A percentile compares a stretch with the other conserved stretches of the same genome.
Evolutionary conservation across 768 basidiomycete species (phyloP).

Genomic region (Tricholomella constricta): DNA sequence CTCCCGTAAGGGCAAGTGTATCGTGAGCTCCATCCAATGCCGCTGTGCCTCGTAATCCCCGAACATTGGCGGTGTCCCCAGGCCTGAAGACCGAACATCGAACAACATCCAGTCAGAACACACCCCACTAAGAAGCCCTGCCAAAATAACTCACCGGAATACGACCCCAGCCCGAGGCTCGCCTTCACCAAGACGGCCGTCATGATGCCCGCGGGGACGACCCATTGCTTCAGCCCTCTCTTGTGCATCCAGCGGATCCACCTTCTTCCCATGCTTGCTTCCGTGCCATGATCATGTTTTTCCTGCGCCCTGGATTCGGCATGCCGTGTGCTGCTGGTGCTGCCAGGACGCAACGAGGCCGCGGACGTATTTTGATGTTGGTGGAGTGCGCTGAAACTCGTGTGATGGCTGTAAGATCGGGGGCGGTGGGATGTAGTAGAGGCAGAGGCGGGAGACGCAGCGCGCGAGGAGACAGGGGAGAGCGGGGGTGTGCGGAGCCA

Average conservation of each 20-base stretch:
- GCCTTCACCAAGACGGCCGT: conserved; percentile 63
- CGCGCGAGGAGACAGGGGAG: conserved; percentile 51
- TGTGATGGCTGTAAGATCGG: conserved; percentile 20
- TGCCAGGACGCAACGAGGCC: not conserved
- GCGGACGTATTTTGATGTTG: conserved; percentile 29
- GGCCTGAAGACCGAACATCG: conserved; percentile 54
- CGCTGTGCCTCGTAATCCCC: conserved; percentile 94
- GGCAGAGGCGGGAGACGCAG: conserved; percentile 42
- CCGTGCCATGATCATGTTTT: conserved; percentile 24
- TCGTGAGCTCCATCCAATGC: conserved; percentile 93
- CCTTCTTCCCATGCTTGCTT: conserved; percentile 49
- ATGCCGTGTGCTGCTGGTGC: conserved; percentile 1
- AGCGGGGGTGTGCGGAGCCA: conserved; percentile 56
- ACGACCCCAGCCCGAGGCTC: conserved; percentile 72
- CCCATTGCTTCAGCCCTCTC: conserved; percentile 57
- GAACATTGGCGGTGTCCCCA: conserved; percentile 75
- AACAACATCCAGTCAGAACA: not conserved
- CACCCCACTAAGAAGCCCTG: not conserved
- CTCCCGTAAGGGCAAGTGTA: conserved; percentile 67
- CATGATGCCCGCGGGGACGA: conserved; percentile 57
- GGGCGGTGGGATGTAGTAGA: conserved; percentile 22
- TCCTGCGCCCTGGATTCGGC: conserved; percentile 21
- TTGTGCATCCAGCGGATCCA: conserved; percentile 86
- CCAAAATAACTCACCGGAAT: conserved; percentile 73
- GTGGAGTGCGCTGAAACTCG: conserved; percentile 46